Percentiles rank a stretch among this genome's conserved stretches.
Evolutionary conservation across 306 rosid species (phyloP).

Genomic region (Rosa chinensis): DNA sequence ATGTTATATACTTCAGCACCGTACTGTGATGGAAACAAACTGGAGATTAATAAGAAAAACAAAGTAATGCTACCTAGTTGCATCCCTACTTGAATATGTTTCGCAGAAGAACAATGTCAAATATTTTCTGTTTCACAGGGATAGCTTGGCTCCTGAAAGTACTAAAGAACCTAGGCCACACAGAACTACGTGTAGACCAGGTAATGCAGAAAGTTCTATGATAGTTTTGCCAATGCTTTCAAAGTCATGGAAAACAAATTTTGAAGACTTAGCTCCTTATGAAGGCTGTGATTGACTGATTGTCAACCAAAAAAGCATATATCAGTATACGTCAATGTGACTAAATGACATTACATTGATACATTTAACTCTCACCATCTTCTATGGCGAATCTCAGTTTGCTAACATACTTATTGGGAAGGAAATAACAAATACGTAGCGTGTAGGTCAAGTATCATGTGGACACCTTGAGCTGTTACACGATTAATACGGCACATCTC

Average conservation of each 20-base stretch:
- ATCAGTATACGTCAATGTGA: neutral
- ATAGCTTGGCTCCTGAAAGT: neutral
- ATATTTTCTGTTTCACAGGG: neutral
- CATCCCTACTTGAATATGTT: neutral
- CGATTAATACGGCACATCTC: too few species aligned
- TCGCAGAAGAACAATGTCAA: neutral
- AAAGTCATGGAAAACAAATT: neutral
- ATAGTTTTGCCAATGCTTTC: neutral
- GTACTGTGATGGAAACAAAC: neutral
- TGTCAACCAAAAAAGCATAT: neutral
- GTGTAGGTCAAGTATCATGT: neutral
- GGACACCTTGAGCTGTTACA: neutral
- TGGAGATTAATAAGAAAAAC: neutral
- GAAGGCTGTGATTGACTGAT: neutral
- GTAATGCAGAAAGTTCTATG: neutral
- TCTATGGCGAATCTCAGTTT: neutral
- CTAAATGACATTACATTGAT: neutral
- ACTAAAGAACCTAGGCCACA: neutral
- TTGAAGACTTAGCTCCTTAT: neutral
- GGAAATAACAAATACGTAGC: too few species aligned
- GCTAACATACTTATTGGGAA: neutral
- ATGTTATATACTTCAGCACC: conserved; percentile 8
- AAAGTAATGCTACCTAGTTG: neutral
- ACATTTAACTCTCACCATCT: neutral
- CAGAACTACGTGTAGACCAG: neutral